Evolutionary conservation across 2,329 filamentous ascomycete species (phyloP).

Genomic region (Aspergillus novofumigatus): DNA sequence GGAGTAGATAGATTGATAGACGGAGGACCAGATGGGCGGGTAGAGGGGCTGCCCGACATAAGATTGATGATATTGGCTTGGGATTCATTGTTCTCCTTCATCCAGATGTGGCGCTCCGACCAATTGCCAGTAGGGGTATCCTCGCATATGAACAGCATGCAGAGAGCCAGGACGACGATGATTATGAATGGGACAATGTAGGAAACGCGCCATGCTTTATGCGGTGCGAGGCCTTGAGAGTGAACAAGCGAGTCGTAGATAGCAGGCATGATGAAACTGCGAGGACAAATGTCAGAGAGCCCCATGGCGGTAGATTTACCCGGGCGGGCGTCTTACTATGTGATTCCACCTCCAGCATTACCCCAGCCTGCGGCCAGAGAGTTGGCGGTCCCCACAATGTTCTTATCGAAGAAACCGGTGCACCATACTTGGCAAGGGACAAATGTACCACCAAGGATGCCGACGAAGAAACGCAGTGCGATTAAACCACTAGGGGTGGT

Average conservation of each 20-base stretch:
- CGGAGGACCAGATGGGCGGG: slow-evolving; percentile 19
- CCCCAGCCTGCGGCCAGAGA: slow-evolving; percentile 79
- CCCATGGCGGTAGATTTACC: not conserved
- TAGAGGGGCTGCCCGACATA: slow-evolving; percentile 20
- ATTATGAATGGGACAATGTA: slow-evolving; percentile 81
- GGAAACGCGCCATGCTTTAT: slow-evolving; percentile 76
- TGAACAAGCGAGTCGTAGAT: slow-evolving; percentile 73
- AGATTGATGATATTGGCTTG: slow-evolving; percentile 30
- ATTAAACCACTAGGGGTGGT: slow-evolving; percentile 55
- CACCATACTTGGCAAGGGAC: slow-evolving; percentile 80
- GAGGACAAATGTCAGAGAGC: not conserved
- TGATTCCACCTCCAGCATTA: slow-evolving; percentile 84
- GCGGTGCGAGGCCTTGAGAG: slow-evolving; percentile 55
- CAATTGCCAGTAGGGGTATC: slow-evolving; percentile 82
- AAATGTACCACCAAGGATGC: slow-evolving; percentile 42
- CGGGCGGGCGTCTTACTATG: slow-evolving; percentile 50
- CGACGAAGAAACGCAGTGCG: slow-evolving; percentile 42
- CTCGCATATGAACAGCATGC: slow-evolving; percentile 68
- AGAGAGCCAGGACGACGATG: slow-evolving; percentile 62
- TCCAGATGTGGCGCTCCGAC: slow-evolving; percentile 63
- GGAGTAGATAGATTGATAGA: slow-evolving; percentile 20
- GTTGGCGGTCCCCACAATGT: slow-evolving; percentile 84
- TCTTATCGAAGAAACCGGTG: slow-evolving; percentile 90
- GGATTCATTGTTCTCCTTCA: slow-evolving; percentile 38
- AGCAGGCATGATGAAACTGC: slow-evolving; percentile 78